phyloP scores from a whole-genome alignment of 2,329 filamentous ascomycete species.

The Scytalidium sp. region DNA sequence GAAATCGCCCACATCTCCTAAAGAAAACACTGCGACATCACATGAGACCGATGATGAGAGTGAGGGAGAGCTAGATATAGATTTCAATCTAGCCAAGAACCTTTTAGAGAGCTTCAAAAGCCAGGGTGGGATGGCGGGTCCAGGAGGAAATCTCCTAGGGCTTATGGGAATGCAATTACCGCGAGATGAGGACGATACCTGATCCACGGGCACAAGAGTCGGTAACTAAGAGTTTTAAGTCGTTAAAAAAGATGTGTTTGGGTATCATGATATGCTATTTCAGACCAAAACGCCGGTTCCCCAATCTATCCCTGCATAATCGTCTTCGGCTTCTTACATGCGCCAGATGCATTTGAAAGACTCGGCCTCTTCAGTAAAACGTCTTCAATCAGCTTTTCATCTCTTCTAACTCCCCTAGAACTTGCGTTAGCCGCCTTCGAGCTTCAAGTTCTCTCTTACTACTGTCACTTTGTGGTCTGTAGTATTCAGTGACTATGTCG shows the following conservation, averaged over 20 bases:
- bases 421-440: conserved; percentile 45
- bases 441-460: conserved; percentile 50
- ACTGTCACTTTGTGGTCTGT: conserved; percentile 46
- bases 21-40: conserved; percentile 15
- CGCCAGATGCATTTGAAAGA: neutral
- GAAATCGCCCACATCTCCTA: conserved; percentile 4
- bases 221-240: no score
- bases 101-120: conserved; percentile 90
- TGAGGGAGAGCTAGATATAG: conserved; percentile 67
- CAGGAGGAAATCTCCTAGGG: conserved; percentile 81
- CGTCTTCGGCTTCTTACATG: neutral
- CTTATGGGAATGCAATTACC: conserved; percentile 83
- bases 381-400: conserved; percentile 9
- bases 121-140: conserved; percentile 81
- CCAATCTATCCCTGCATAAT: neutral
- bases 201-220: conserved; percentile 4
- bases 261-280: neutral
- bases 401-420: conserved; percentile 43
- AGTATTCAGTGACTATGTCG: conserved; percentile 52
- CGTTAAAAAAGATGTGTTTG: neutral
- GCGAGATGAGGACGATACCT: conserved; percentile 64
- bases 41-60: conserved; percentile 41
- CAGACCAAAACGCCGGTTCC: neutral
- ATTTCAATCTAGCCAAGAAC: conserved; percentile 87
- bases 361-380: neutral